phyloP scores from a whole-genome alignment of 192 early-diverging fungal genomes.

The Endogone sp. region DNA sequence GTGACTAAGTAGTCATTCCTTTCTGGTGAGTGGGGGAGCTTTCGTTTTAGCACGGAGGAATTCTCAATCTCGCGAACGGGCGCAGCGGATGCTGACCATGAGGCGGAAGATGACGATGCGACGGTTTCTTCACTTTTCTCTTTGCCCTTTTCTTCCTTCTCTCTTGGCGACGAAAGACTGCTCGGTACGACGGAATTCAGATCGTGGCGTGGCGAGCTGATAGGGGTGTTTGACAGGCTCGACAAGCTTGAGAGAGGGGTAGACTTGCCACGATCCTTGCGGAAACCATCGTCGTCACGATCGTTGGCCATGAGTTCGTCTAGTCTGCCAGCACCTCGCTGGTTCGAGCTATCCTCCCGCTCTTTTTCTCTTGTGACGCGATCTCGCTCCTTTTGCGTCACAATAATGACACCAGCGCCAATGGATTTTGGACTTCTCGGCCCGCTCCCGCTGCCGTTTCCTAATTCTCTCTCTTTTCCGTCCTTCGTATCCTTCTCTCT shows the following conservation, averaged over 20 bases:
- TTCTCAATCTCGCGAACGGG: not conserved
- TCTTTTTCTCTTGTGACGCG: not conserved
- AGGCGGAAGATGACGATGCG: not conserved
- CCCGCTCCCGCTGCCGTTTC: not conserved
- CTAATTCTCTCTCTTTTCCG: not conserved
- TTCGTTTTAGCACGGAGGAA: not conserved
- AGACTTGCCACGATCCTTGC: not conserved
- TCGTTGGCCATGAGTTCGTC: not conserved
- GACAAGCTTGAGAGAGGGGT: not conserved
- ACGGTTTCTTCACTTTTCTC: not conserved
- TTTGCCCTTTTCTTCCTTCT: not conserved
- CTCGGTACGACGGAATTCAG: not conserved
- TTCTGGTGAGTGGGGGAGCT: not conserved
- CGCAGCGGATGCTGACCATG: not conserved
- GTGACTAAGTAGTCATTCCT: not conserved
- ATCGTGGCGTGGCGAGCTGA: not conserved
- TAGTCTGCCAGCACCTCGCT: not conserved
- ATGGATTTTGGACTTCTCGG: not conserved
- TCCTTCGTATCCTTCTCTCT: not conserved
- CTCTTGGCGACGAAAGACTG: not conserved
- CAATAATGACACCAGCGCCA: not conserved
- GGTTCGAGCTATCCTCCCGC: not conserved
- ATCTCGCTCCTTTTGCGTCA: not conserved
- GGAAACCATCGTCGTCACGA: not conserved
- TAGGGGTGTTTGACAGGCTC: not conserved